A percentile compares a stretch with the other conserved stretches of the same genome.
Evolutionary conservation across 1,139 yeast species (phyloP).

Genomic region (Saccharomyces hybrid): DNA sequence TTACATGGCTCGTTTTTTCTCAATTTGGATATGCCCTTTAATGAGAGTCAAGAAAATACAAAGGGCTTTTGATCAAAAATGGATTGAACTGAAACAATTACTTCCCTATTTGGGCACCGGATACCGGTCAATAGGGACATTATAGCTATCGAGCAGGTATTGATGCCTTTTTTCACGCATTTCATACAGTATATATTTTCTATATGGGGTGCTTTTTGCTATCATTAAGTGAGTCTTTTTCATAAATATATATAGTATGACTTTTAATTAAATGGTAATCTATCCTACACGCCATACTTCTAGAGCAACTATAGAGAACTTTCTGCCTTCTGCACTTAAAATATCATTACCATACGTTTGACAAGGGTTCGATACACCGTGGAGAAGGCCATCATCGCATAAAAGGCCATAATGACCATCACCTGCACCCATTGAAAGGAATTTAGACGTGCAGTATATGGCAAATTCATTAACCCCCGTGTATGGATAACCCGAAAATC

Average conservation of each 20-base stretch:
- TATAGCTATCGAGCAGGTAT: neutral
- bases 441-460: conserved; percentile 71
- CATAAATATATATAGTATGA: neutral
- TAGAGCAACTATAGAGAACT: conserved; percentile 65
- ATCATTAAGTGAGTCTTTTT: neutral
- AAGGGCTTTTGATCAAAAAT: neutral
- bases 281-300: conserved; percentile 79
- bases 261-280: neutral
- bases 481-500: conserved; percentile 77
- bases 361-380: conserved; percentile 72
- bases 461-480: conserved; percentile 85
- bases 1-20: neutral
- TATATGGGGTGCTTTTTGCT: neutral
- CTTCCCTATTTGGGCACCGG: neutral
- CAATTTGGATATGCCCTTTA: neutral
- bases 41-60: neutral
- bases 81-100: neutral
- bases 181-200: neutral
- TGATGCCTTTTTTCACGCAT: too few relatives aligned
- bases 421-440: conserved; percentile 85
- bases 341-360: conserved; percentile 89
- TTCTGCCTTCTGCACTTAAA: conserved; percentile 50
- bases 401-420: conserved; percentile 89
- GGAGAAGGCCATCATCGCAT: conserved; percentile 65
- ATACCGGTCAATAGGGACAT: neutral